A percentile compares a stretch with the other conserved stretches of the same genome.
phyloP scores from a whole-genome alignment of 73 alveolate species.

The Uronychia setigera region DNA sequence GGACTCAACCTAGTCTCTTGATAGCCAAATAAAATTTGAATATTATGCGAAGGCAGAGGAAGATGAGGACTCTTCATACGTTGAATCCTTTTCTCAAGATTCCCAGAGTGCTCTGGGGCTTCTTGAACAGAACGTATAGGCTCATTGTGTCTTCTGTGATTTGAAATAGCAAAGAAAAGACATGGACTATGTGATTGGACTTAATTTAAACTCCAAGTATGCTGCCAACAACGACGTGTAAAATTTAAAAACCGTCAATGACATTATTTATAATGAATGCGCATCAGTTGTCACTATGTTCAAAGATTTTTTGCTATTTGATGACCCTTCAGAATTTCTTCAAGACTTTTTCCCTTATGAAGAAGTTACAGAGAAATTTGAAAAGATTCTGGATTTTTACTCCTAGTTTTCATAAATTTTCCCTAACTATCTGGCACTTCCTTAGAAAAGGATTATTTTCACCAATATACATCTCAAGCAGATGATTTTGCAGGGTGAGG shows the following conservation, averaged over 20 bases:
- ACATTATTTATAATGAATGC: constrained; percentile 75
- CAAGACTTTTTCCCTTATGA: constrained; percentile 62
- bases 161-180: neutral
- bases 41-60: neutral
- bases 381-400: constrained; percentile 63
- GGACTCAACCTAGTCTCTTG: neutral
- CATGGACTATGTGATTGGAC: neutral
- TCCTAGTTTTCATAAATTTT: constrained; percentile 73
- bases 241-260: constrained; percentile 54
- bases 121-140: neutral
- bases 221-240: constrained; percentile 32
- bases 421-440: constrained; percentile 76
- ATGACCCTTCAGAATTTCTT: constrained; percentile 77
- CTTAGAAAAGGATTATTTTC: constrained; percentile 70
- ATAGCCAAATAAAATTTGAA: neutral
- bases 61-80: too few species aligned
- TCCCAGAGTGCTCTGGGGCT: constrained; percentile 2
- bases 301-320: constrained; percentile 80
- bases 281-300: constrained; percentile 72
- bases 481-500: neutral
- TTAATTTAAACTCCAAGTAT: constrained; percentile 23
- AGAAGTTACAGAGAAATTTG: constrained; percentile 57
- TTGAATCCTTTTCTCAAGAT: neutral
- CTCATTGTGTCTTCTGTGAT: neutral
- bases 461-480: constrained; percentile 74